Conservation (phyloP, 2,329 filamentous ascomycete species). For the Arthrobotrys musiformis region DNA sequence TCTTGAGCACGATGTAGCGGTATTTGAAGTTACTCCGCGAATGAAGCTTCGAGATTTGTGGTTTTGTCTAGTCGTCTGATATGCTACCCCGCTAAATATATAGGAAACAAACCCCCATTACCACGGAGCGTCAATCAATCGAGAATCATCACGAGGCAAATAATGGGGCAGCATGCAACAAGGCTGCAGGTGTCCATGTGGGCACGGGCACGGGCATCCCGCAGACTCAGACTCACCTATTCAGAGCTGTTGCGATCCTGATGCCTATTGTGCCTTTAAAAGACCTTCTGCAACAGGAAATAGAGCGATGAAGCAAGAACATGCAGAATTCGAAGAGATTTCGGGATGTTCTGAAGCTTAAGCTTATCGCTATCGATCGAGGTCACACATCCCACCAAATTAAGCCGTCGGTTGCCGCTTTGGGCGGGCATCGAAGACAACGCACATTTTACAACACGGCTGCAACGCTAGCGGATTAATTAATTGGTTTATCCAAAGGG, state of each 20-base stretch:
- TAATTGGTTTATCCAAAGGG: no score
- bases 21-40: neutral
- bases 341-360: conserved; percentile 43
- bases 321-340: conserved; percentile 31
- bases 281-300: conserved; percentile 51
- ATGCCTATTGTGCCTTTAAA: conserved; percentile 25
- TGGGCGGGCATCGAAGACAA: conserved; percentile 18
- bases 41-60: neutral
- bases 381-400: conserved; percentile 23
- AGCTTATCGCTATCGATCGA: conserved; percentile 33
- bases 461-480: neutral
- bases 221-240: conserved; percentile 25
- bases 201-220: neutral
- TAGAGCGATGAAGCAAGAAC: conserved; percentile 6
- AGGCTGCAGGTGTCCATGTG: neutral
- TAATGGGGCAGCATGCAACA: neutral
- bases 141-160: neutral
- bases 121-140: neutral
- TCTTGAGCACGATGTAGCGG: neutral
- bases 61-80: neutral
- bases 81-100: conserved; percentile 30
- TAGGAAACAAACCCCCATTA: neutral
- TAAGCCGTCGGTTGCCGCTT: conserved; percentile 48
- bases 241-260: conserved; percentile 16
- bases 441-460: conserved; percentile 40